Evolutionary conservation across 169 alveolate genomes (phyloP).

Genomic region (Sarcocystis neurona): DNA sequence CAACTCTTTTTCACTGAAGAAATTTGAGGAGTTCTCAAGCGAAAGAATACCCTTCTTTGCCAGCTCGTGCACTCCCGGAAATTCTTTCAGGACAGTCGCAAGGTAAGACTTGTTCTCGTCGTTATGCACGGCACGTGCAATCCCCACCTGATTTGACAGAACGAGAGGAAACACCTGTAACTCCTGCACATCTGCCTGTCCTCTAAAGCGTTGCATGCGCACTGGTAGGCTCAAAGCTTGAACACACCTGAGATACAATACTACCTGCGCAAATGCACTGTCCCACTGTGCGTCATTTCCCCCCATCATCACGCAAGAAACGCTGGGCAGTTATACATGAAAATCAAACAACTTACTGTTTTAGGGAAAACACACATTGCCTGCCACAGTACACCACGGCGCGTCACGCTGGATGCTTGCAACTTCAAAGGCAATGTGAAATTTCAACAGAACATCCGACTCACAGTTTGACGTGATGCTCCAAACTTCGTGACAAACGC

Average conservation of each 20-base stretch:
- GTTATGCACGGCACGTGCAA: slow-evolving; percentile 56
- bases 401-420: no score
- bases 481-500: no score
- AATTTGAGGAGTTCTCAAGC: no score
- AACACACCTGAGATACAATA: neutral
- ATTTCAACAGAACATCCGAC: no score
- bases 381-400: no score
- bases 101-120: slow-evolving; percentile 27
- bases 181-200: neutral
- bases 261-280: neutral
- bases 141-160: slow-evolving; percentile 42
- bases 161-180: neutral
- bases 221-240: neutral
- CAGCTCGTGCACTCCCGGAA: slow-evolving; percentile 8
- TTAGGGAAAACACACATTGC: no score
- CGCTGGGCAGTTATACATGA: neutral
- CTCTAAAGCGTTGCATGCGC: neutral
- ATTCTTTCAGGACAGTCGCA: slow-evolving; percentile 32
- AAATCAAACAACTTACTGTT: no score
- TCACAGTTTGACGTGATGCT: no score
- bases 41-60: no score
- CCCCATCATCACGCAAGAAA: neutral
- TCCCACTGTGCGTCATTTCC: neutral
- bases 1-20: no score
- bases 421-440: no score